Conservation (phyloP, 371 early-diverging fungal genomes). For the Mucor mucedo region DNA sequence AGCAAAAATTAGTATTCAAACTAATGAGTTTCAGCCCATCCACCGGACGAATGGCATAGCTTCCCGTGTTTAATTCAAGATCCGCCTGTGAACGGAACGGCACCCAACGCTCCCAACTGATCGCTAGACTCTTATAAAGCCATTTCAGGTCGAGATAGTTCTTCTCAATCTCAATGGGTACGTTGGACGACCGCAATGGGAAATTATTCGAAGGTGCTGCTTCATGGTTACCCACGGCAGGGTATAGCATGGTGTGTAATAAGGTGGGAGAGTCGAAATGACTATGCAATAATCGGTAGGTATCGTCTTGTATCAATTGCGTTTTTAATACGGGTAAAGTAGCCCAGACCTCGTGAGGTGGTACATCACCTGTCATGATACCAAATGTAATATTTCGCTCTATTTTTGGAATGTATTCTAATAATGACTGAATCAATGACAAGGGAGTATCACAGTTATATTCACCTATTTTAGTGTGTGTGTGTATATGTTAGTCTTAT, state of each 20-base stretch:
- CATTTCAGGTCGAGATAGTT: conserved; percentile 45
- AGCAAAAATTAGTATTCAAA: conserved; percentile 68
- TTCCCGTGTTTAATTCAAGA: conserved; percentile 48
- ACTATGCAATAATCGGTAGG: conserved; percentile 41
- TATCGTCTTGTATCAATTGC: conserved; percentile 41
- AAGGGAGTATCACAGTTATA: conserved; percentile 55
- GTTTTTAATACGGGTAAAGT: conserved; percentile 50
- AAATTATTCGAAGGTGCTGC: conserved; percentile 56
- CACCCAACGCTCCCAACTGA: conserved; percentile 62
- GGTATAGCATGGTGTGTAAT: conserved; percentile 52
- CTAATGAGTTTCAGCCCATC: conserved; percentile 61
- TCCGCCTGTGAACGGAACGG: conserved; percentile 22
- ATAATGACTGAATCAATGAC: conserved; percentile 49
- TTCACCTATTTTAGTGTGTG: not conserved
- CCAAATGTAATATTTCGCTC: conserved; percentile 52
- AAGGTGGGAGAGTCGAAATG: conserved; percentile 45
- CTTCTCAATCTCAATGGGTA: conserved; percentile 28
- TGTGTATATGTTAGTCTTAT: not conserved
- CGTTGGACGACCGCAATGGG: conserved; percentile 38
- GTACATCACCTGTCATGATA: conserved; percentile 67
- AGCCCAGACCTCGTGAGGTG: conserved; percentile 69
- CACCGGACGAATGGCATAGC: conserved; percentile 51
- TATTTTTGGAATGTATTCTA: conserved; percentile 47
- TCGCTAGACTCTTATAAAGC: conserved; percentile 55
- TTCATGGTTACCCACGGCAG: conserved; percentile 66